Base-by-base conservation (phyloP, 2,329 filamentous ascomycete genomes). In the Macrophomina tecta region DNA sequence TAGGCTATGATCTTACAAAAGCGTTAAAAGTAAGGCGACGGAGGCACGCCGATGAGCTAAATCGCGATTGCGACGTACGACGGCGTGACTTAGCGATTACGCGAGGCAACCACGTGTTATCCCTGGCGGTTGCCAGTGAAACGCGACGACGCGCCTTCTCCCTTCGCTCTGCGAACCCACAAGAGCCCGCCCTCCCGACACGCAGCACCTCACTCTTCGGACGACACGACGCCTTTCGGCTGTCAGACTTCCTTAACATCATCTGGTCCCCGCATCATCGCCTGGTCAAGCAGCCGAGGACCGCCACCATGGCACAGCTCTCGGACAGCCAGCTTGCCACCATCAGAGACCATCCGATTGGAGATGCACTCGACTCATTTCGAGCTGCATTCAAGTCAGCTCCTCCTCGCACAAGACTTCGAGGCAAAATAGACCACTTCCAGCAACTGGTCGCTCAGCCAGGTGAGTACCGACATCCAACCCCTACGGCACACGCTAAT, bases 281-380 rank as follows among this genome's bases (percentile, higher is more conserved):
- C n/a, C n/a, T 3, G 48, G 48, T 51, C 18, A 2, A 53, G 32
- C 51, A 53, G 32, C 30, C 30, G 51, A 53, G 16, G 48, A 0
- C 32, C 51, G 51, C 51, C 51, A 30, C 32, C 51, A 53, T 53
- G 51, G 51, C 16, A 53, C 51, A 53, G 51, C 51, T 53, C 51
- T 36, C 51, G 32, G 51, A 53, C 1, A 38, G 51, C 51, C 51
- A 53, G 51, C 51, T 53, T 30, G 51, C 51, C 51, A 53, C 30
- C 51, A 53, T 53, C 51, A 53, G 51, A 23, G 51, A 36, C 18
- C 30, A 30, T 30, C 51, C 51, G 14, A 36, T 53, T 18, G 51
- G 30, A 36, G 51, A 36, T 36, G 51, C 32, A 53, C 30, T 53
- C 32, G 14, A 36, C 16, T 53, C 30, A 36, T 53, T 38, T 36